Base-by-base conservation (phyloP, 768 basidiomycete species). In the Panaeolus cyanescens region DNA sequence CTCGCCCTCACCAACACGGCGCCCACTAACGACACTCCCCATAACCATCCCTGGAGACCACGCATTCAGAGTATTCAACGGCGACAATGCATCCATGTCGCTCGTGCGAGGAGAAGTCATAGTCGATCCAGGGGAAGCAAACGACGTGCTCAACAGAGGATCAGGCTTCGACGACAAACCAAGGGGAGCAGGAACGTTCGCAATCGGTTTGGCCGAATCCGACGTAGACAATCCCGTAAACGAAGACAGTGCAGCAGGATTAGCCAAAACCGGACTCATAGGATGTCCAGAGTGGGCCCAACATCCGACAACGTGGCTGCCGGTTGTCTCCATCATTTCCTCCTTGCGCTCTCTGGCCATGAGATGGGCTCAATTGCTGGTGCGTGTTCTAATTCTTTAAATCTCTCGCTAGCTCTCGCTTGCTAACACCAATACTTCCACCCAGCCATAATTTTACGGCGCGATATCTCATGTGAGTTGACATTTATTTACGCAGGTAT, bases 1-100 rank as follows among this genome's bases (percentile, higher is more conserved):
- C 32, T 40, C 67, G 56, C 37, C 59, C n/a, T 64, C 62, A 15
- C n/a, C 54, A 17, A 42, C 17, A 13, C n/a, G n/a, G n/a, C n/a
- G 13, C 32, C 32, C 22, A 50, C 22, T 50, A 31, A 58, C 20
- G 32, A 58, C 34, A 59, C 28, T 32, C 10, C 45, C 45, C 25
- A 50, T 6, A 15, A 50, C 45, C 39, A 42, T 42, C 19, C 4
- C 39, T 28, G 45, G 2, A 4, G 45, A 12, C 45, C 45, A 50
- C 5, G 8, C 25, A 28, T 50, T 25, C 1, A 50, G 8, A 28
- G 22, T 28, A 13, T 28, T 28, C 45, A 50, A 28, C 7, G 45
- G 45, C 45, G 45, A 50, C 25, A 50, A 50, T 8, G 45, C 45
- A 1, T 50, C 45, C 8, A 28, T 50, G 3, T 50, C 45, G 25